Percentiles rank a stretch among this genome's conserved stretches.
These are phyloP conservation scores for Diutina ranongensis DNA, from an alignment of 1,139 yeast genomes.

Conservation along the genomic window DNA sequence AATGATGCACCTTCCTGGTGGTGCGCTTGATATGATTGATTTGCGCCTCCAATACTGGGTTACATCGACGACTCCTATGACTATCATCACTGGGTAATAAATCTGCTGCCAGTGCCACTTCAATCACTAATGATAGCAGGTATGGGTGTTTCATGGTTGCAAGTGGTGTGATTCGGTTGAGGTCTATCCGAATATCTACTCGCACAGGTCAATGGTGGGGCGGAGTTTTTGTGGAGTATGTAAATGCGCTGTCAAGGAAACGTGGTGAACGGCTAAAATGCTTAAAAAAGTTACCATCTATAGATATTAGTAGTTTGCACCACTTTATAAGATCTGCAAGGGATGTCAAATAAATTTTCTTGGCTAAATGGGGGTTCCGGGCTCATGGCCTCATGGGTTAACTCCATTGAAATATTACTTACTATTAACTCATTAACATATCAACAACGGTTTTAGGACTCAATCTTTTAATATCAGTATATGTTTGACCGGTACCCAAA, in stretches of 20 bases:
- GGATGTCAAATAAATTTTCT: too few relatives aligned
- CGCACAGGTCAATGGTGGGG: too few relatives aligned
- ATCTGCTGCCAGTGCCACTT: background rate
- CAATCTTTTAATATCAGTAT: slow-evolving; percentile 87
- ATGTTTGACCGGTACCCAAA: slow-evolving; percentile 95
- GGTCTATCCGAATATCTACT: background rate
- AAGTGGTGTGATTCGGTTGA: background rate
- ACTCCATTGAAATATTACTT: too few relatives aligned
- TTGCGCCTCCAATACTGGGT: slow-evolving; percentile 3
- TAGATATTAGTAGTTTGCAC: too few relatives aligned
- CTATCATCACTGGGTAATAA: background rate
- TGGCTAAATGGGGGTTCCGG: too few relatives aligned
- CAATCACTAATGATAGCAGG: background rate
- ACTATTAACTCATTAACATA: slow-evolving; percentile 46
- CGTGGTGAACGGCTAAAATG: too few relatives aligned
- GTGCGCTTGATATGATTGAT: background rate
- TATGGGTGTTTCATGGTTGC: background rate
- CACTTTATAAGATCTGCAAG: too few relatives aligned
- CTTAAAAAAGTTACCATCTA: too few relatives aligned
- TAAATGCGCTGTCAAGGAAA: too few relatives aligned
- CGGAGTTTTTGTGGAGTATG: too few relatives aligned
- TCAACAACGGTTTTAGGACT: slow-evolving; percentile 91
- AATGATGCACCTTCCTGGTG: slow-evolving; percentile 10
- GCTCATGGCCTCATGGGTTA: too few relatives aligned
- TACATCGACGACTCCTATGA: background rate